These are phyloP conservation scores for Fusarium sp. DNA, from an alignment of 2,329 filamentous ascomycete genomes.

Conservation along the genomic window DNA sequence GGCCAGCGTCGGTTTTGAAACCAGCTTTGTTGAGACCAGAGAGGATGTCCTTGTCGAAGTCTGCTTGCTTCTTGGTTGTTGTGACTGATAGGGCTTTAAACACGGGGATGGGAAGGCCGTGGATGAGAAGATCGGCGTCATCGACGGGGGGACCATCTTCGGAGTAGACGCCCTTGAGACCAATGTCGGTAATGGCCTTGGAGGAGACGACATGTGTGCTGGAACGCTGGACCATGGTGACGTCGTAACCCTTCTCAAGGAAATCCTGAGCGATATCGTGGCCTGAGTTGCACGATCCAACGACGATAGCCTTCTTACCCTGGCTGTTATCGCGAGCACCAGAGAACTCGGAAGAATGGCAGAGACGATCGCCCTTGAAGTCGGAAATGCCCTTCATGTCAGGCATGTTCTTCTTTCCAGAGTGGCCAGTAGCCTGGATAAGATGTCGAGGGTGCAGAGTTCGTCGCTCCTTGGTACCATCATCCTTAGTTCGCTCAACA, in stretches of 20 bases:
- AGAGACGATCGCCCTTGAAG: conserved; percentile 69
- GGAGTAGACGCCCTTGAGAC: conserved; percentile 61
- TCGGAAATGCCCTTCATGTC: conserved; percentile 63
- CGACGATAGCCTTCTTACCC: conserved; percentile 70
- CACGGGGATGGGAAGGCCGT: conserved; percentile 67
- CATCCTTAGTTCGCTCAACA: conserved; percentile 60
- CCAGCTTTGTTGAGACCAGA: conserved; percentile 64
- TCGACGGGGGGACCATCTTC: conserved; percentile 68
- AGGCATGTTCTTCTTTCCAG: conserved; percentile 72
- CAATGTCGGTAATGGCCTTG: conserved; percentile 61
- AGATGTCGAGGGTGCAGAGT: conserved; percentile 71
- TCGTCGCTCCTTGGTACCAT: conserved; percentile 61
- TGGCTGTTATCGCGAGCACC: conserved; percentile 59
- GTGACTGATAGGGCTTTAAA: conserved; percentile 68
- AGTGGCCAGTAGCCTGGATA: conserved; percentile 75
- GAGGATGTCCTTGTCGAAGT: conserved; percentile 53
- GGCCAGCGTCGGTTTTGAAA: conserved; percentile 69
- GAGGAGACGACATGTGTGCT: conserved; percentile 72
- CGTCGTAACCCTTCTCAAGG: conserved; percentile 71
- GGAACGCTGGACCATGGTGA: conserved; percentile 76
- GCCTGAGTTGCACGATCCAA: conserved; percentile 75
- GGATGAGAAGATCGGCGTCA: conserved; percentile 71
- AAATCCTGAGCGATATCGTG: conserved; percentile 78
- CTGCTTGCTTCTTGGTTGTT: conserved; percentile 48
- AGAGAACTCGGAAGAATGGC: conserved; percentile 70